Conservation (phyloP, 805 yeast species). For the Henningerozyma blattae region DNA sequence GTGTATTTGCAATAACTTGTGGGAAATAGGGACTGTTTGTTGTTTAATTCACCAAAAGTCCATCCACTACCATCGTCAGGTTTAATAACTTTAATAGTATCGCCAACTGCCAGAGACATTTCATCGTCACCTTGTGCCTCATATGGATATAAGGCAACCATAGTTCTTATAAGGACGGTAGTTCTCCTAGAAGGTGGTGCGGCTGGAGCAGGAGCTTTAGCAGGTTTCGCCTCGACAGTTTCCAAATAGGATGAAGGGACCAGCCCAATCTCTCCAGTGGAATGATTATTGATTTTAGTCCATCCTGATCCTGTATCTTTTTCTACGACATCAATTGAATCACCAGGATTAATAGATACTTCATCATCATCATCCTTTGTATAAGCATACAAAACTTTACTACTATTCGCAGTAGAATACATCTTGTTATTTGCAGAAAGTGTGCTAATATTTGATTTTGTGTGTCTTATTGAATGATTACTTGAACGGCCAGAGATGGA, state of each 20-base stretch:
- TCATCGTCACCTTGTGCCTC: conserved; percentile 74
- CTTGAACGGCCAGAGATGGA: no score
- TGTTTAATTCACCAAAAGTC: conserved; percentile 81
- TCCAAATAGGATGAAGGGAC: conserved; percentile 79
- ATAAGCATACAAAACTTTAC: conserved; percentile 54
- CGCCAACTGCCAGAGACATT: conserved; percentile 60
- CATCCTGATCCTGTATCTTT: conserved; percentile 89
- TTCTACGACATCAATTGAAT: conserved; percentile 42
- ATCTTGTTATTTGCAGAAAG: no score
- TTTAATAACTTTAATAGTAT: conserved; percentile 50
- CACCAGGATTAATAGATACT: conserved; percentile 48
- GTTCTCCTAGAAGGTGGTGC: conserved; percentile 62
- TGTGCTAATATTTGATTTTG: no score
- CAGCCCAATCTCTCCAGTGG: conserved; percentile 48
- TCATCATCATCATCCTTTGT: conserved; percentile 68
- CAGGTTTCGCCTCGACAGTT: conserved; percentile 20
- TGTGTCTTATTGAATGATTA: no score
- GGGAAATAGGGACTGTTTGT: conserved; percentile 62
- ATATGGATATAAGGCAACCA: conserved; percentile 66
- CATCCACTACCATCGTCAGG: conserved; percentile 81
- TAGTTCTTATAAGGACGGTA: conserved; percentile 26
- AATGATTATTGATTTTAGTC: conserved; percentile 50
- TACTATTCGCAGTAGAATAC: conserved; percentile 3
- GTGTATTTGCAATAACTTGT: conserved; percentile 48
- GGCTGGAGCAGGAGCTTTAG: conserved; percentile 53